phyloP scores from a whole-genome alignment of 2,329 filamentous ascomycete genomes.

The Ceratocystis smalleyi region DNA sequence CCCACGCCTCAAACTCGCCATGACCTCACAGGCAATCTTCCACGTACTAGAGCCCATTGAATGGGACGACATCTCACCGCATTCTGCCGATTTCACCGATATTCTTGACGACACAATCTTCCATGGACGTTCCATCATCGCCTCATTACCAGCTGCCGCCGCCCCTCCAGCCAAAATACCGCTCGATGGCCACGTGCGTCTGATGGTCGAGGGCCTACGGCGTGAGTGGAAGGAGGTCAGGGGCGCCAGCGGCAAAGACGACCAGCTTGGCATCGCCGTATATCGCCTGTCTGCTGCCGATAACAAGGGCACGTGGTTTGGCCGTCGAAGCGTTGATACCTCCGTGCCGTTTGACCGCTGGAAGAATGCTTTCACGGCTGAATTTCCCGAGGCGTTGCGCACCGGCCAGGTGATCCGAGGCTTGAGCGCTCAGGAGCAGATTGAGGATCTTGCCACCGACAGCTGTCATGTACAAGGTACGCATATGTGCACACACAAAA shows the following conservation, averaged over 20 bases:
- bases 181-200: constrained; percentile 22
- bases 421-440: constrained; percentile 61
- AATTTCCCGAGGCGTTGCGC: constrained; percentile 57
- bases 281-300: constrained; percentile 71
- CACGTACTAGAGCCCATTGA: constrained; percentile 39
- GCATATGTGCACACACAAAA: not conserved
- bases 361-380: constrained; percentile 58
- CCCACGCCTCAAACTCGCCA: not conserved
- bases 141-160: constrained; percentile 52
- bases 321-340: constrained; percentile 65
- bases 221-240: constrained; percentile 82
- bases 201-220: constrained; percentile 40
- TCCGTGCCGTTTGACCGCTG: constrained; percentile 63
- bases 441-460: constrained; percentile 42
- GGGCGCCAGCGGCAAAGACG: constrained; percentile 47
- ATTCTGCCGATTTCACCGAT: constrained; percentile 30
- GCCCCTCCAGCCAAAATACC: constrained; percentile 29
- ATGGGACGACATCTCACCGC: constrained; percentile 32
- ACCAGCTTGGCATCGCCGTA: constrained; percentile 59
- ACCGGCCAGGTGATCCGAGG: constrained; percentile 66
- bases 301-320: constrained; percentile 79
- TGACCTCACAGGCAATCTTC: constrained; percentile 22
- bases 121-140: constrained; percentile 54
- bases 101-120: constrained; percentile 47
- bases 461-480: constrained; percentile 11